These are phyloP conservation scores for Macaranga tanarius DNA, from an alignment of 441 rosid species.

Conservation along the genomic window DNA sequence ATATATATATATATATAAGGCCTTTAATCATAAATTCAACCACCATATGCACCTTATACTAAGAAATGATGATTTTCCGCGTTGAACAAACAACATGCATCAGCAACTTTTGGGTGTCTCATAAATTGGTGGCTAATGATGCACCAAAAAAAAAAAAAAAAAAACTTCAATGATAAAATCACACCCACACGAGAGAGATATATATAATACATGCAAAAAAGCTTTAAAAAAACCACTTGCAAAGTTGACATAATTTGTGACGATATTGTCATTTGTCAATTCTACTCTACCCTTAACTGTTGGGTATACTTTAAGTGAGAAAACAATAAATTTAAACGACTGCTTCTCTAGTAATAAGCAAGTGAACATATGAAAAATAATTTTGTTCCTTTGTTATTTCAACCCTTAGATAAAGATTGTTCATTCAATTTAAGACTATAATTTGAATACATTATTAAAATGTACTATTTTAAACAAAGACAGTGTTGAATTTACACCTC, in stretches of 20 bases:
- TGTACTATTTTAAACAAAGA: too few relatives aligned
- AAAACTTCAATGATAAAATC: background rate
- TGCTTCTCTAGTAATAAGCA: too few relatives aligned
- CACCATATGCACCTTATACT: background rate
- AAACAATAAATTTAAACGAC: background rate
- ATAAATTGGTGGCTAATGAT: conserved; percentile 13
- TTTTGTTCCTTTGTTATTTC: too few relatives aligned
- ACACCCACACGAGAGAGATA: conserved; percentile 1
- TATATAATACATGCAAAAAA: background rate
- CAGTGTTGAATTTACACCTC: too few relatives aligned
- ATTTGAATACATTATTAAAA: too few relatives aligned
- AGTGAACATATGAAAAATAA: too few relatives aligned
- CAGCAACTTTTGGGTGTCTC: conserved; percentile 20
- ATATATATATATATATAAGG: too few relatives aligned
- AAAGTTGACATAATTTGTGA: background rate
- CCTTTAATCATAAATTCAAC: too few relatives aligned
- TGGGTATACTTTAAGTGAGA: background rate
- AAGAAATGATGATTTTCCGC: conserved; percentile 18
- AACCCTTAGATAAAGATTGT: too few relatives aligned
- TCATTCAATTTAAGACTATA: too few relatives aligned
- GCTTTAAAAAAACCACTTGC: background rate
- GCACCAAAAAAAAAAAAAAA: too few relatives aligned
- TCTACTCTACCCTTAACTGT: background rate
- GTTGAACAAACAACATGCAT: conserved; percentile 19
- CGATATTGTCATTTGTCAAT: conserved; percentile 1